Evolutionary conservation across 441 rosid genomes (phyloP), one percentile per base, ranked within the genome.

Genomic region (Manihot esculenta): DNA sequence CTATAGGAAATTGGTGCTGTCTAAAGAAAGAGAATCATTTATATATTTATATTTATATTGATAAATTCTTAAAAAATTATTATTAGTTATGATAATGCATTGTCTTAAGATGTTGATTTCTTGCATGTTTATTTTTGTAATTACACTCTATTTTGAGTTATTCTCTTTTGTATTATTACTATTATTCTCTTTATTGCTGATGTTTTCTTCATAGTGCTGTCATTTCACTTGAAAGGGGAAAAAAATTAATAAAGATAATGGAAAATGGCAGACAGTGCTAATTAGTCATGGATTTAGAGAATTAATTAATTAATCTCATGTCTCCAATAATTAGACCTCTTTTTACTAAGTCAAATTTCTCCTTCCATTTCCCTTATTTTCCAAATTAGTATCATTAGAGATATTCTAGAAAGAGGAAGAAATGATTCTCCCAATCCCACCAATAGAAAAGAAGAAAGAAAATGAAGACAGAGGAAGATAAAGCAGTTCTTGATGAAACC

Each of bases 251-350:
- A 50, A 14, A 68, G 61, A 47, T 74, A 50, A 5, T 71, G 73
- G 60, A 67, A 38, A 56, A 75, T 80, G 81, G 82, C 82, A 69
- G 82, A 81, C 82, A 78, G 27, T 72, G 70, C 18, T 33, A 70
- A 60, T 72, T 56, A 27, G 50, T 72, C 30, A 20, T 66, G 38
- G n/a, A 21, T 66, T 33, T 7, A 35, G n/a, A 35, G n/a, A 67
- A 38, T 38, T 38, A 38, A 60, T 11, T n/a, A 54, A 60, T 11
- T n/a, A 54, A 55, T 69, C 35, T 26, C 30, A 38, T 3, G 58
- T 50, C 38, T 57, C 13, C 44, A 47, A 41, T 38, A 38, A 21
- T 60, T 68, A n/a, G 48, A 20, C 23, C 30, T 54, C 27, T 42
- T 42, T 7, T 38, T 5, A n/a, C n/a, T n/a, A n/a, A 38, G 42